Conservation (phyloP, 1,284 basidiomycete genomes). For the Tausonia pullulans region DNA sequence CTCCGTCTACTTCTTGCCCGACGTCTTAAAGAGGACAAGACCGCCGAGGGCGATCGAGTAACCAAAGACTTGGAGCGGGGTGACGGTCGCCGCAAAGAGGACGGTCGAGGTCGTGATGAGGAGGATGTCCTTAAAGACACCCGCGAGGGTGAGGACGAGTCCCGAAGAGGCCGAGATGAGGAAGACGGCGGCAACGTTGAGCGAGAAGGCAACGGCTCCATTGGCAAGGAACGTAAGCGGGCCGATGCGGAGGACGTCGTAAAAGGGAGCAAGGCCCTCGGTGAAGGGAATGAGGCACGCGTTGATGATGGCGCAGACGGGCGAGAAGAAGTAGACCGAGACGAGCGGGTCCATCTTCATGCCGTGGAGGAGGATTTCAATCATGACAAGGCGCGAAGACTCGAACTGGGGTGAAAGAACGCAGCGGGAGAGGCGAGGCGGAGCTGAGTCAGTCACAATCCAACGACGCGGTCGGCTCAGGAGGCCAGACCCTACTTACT, state of each 20-base stretch:
- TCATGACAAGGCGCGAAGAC: conserved; percentile 73
- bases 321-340: conserved; percentile 89
- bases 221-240: conserved; percentile 71
- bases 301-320: conserved; percentile 90
- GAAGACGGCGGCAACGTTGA: conserved; percentile 88
- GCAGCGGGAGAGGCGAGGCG: neutral
- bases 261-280: conserved; percentile 81
- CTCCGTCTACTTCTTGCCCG: conserved; percentile 48
- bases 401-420: conserved; percentile 25
- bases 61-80: conserved; percentile 74
- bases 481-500: conserved; percentile 38
- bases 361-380: conserved; percentile 87
- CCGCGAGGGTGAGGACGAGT: conserved; percentile 81
- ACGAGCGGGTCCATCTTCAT: conserved; percentile 96
- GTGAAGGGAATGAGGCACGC: conserved; percentile 71
- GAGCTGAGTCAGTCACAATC: too few relatives aligned
- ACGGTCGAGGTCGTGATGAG: conserved; percentile 81
- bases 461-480: neutral
- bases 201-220: conserved; percentile 74
- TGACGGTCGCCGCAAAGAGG: conserved; percentile 67
- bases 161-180: conserved; percentile 80
- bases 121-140: conserved; percentile 90
- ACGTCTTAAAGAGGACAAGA: conserved; percentile 66
- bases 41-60: conserved; percentile 73
- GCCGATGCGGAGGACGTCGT: conserved; percentile 57